Base-by-base conservation (phyloP, 805 yeast genomes). In the Nematodospora valgi region DNA sequence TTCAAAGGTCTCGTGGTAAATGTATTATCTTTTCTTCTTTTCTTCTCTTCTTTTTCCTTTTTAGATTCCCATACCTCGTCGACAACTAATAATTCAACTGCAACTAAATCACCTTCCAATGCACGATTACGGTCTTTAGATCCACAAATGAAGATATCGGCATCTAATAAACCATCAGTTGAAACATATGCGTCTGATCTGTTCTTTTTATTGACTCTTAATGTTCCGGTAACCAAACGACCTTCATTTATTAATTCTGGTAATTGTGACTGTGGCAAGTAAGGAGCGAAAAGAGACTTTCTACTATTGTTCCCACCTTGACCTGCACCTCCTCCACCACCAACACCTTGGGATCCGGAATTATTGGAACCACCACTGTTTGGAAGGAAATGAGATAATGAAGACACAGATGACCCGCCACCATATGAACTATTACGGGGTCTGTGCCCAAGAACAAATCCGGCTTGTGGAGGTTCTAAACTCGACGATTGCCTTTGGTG, bases 101-200 rank as follows among this genome's bases (percentile, higher is more conserved):
- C 98, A 25, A 93, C 98, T 34, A 87, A 66, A 58, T 93, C 98
- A 38, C 97, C 96, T 61, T 93, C 98, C 36, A 93, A 68, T 2
- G 98, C 98, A 57, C 98, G 80, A 61, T 93, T 93, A 58, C 98
- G 84, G 62, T 93, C 98, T 58, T 93, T 93, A 8, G 98, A 89
- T 8, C 98, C 98, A 67, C 98, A 93, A 46, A 93, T 93, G 54
- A 88, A 93, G 42, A 93, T 87, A 59, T 93, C 98, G 0, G 98
- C 95, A 60, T 93, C 98, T 44, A 93, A 72, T 21, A 89, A 74
- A 1, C 96, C 96, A 57, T 89, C 97, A 1, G 98, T 91, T 5
- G 96, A 80, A n/a, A 93, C 98, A 62, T 94, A 93, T 0, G 98
- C 98, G 62, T 93, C 98, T 1, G 96, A 87, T 50, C 98, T 74